Evolutionary conservation across 2,329 filamentous ascomycete genomes (phyloP), one percentile per base, ranked within the genome.

Genomic region (Fusarium oligoseptatum): DNA sequence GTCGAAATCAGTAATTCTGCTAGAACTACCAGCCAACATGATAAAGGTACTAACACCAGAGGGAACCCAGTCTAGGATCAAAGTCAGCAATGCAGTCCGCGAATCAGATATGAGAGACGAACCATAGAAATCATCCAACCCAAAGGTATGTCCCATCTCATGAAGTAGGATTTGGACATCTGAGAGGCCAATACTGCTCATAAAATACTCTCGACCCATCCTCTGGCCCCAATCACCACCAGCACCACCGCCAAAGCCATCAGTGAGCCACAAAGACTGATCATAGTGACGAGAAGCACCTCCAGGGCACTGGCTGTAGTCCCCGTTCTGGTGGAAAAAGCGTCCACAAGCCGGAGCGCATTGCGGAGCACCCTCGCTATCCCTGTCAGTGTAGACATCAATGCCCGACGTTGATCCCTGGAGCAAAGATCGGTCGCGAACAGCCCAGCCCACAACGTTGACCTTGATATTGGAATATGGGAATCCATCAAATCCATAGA

Each of bases 201-300:
- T 78, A 76, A 86, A 85, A 76, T 85, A 85, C 71, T 86, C 84
- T 32, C 78, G 80, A 7, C 81, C 84, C 43, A 86, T 78, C 12
- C 83, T 77, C 76, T 86, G 84, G 39, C 85, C 85, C 85, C 85
- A 87, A 72, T 86, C 84, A 55, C 84, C 84, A 37, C 85, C 85
- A 7, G 83, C 81, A 66, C 85, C 85, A 48, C 85, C 85, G 2
- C 68, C 41, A 66, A 87, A 80, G 24, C 84, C 85, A 37, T 84
- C 83, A 1, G 85, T 86, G n/a, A 87, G 81, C 85, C 85, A 87
- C 45, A 87, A 80, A 20, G 82, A 83, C 74, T 84, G 78, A 72
- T 86, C 84, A 71, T 86, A 87, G 76, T 85, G 84, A 14, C 80
- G 75, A 34, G 71, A 78, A 6, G 81, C 81, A 20, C 73, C 73